A percentile compares a stretch with the other conserved stretches of the same genome.
These are phyloP conservation scores for Suhomyces pyralidae DNA, from an alignment of 805 yeast species.

Conservation along the genomic window DNA sequence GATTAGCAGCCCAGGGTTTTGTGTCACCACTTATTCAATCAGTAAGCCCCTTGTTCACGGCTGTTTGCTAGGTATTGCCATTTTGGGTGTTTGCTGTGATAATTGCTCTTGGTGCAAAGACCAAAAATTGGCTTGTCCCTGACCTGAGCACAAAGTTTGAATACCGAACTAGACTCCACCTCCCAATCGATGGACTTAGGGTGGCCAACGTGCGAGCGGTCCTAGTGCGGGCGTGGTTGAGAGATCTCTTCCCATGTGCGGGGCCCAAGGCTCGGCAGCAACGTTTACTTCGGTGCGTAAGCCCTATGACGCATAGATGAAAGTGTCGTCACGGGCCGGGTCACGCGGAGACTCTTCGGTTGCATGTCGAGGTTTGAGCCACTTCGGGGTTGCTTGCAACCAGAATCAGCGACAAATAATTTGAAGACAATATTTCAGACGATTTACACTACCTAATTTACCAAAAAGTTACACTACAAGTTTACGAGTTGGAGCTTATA, in stretches of 20 bases:
- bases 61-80: slow-evolving; percentile 2
- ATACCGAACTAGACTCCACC: neutral
- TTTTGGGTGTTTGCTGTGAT: slow-evolving; percentile 8
- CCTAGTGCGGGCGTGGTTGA: neutral
- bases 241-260: neutral
- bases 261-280: neutral
- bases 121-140: neutral
- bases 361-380: neutral
- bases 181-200: neutral
- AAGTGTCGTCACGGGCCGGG: neutral
- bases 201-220: neutral
- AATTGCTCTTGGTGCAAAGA: neutral
- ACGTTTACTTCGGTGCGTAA: neutral
- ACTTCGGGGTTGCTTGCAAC: slow-evolving; percentile 2
- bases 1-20: neutral
- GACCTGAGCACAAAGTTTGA: neutral
- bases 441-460: neutral
- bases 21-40: neutral
- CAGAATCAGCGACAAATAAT: neutral
- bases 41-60: slow-evolving; percentile 1
- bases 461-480: neutral
- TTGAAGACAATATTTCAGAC: neutral
- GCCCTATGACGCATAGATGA: neutral
- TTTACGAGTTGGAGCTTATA: neutral
- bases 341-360: neutral